Base-by-base conservation (phyloP, 1,284 basidiomycete genomes). In the Irpex rosettiformis region DNA sequence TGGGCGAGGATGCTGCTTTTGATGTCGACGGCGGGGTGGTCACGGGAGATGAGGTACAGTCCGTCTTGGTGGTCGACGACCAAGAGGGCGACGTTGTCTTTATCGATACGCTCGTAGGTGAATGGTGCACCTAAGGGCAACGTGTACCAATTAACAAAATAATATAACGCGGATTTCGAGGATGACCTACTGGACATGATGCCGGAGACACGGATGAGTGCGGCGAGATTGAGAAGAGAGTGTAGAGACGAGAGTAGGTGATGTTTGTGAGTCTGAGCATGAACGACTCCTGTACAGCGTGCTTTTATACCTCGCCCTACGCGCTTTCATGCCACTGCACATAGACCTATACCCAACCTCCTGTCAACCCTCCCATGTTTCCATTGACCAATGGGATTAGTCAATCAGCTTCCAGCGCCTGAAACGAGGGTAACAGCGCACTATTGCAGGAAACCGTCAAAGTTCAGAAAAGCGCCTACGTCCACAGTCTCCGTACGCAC, bases 41-140 rank as follows among this genome's bases (percentile, higher is more conserved):
- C 78, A 58, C 73, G 73, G 1, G 73, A 73, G 13, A 80, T 64
- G 60, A 79, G 74, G 69, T 75, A 79, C 8, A 81, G 64, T 16
- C 78, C 78, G 40, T 78, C 69, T 62, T 81, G 78, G 61, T 78
- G 75, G 65, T 81, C 79, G 56, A 81, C 72, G 55, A 81, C 70
- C 47, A 81, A 67, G 11, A 81, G 69, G 22, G 74, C 67, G 8
- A 67, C 70, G 51, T 80, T 65, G 66, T 74, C 68, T 64, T 79
- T 79, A 72, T 79, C 70, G 63, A 81, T 65, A 40, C 79, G 70
- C 45, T 74, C 74, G 64, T 75, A 78, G 43, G 58, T 67, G 65
- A 64, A 72, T 11, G 61, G 57, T 7, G 58, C 55, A 2, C 49
- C 58, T 57, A 29, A 28, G n/a, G n/a, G n/a, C n/a, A 13, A 25